Percentiles rank a stretch among this genome's conserved stretches.
These are phyloP conservation scores for Erodium trifolium DNA, from an alignment of 441 rosid genomes.

Conservation along the genomic window DNA sequence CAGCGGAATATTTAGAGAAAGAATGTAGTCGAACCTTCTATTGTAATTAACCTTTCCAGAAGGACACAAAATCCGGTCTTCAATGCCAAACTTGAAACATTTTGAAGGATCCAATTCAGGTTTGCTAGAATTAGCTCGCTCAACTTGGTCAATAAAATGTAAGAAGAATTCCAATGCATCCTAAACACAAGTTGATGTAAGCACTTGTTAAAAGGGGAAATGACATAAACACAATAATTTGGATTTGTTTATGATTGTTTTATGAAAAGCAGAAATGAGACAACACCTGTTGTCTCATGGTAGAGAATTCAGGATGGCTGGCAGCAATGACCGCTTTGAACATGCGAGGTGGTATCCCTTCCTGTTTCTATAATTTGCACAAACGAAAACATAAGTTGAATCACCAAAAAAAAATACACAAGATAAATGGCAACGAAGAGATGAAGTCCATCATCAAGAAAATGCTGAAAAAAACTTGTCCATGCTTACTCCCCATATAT, in stretches of 20 bases:
- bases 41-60: slow-evolving; percentile 88
- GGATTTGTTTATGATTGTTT: background rate
- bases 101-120: slow-evolving; percentile 69
- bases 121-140: slow-evolving; percentile 52
- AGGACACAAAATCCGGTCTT: slow-evolving; percentile 78
- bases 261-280: background rate
- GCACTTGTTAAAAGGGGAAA: background rate
- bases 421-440: background rate
- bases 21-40: slow-evolving; percentile 80
- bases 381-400: slow-evolving; percentile 2
- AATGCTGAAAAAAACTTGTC: background rate
- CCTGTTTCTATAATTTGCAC: slow-evolving; percentile 55
- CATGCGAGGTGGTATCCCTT: slow-evolving; percentile 95
- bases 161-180: slow-evolving; percentile 96
- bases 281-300: slow-evolving; percentile 92
- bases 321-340: slow-evolving; percentile 90
- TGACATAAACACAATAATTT: background rate
- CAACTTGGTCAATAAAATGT: slow-evolving; percentile 88
- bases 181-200: slow-evolving; percentile 33
- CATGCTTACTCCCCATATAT: background rate
- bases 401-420: background rate
- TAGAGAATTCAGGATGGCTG: slow-evolving; percentile 85
- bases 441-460: background rate
- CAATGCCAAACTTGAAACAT: slow-evolving; percentile 92
- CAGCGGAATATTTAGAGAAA: slow-evolving; percentile 84